Evolutionary conservation across 306 rosid species (phyloP), one percentile per base, ranked within the genome.

Genomic region (Pachyrhizus erosus): DNA sequence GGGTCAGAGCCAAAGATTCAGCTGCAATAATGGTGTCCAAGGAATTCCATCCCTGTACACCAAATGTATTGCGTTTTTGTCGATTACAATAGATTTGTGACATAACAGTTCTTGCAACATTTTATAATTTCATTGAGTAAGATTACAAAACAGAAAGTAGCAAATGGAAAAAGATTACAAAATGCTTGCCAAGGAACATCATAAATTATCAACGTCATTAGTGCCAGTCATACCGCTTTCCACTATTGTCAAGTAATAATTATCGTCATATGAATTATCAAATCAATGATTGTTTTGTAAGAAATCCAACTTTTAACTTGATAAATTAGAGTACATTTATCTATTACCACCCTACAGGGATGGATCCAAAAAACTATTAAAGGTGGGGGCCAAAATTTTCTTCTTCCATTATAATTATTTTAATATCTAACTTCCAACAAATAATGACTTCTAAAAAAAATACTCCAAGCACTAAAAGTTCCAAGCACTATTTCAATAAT

Each of bases 31-130:
- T 82, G 45, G 97, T 91, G 72, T 89, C 97, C 91, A 91, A 76
- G 39, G 95, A 91, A 86, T 82, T 78, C 97, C 97, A 94, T 64
- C 95, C 98, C 97, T 94, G 85, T 21, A 39, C 85, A 80, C 52
- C 48, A 83, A 77, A 64, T 64, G 64, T 69, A 58, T 74, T 58
- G 31, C 70, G 15, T 21, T 65, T 72, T 76, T 80, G 1, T 80
- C 8, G 9, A 49, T 12, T 54, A 62, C 79, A 81, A 75, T 34
- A 66, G 11, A 81, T 31, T 23, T 12, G 24, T 11, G 6, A 70
- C 48, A 78, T 60, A 52, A 65, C 62, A 55, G 33, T 65, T 45
- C 79, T 46, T 13, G 46, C 75, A 70, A 80, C 69, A 79, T 45
- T 60, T 68, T 81, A 57, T 70, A 42, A 74, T 75, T 61, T 12